Percentiles rank a stretch among this genome's conserved stretches.
phyloP scores from a whole-genome alignment of 2,329 filamentous ascomycete species.

The Cadophora gregata region DNA sequence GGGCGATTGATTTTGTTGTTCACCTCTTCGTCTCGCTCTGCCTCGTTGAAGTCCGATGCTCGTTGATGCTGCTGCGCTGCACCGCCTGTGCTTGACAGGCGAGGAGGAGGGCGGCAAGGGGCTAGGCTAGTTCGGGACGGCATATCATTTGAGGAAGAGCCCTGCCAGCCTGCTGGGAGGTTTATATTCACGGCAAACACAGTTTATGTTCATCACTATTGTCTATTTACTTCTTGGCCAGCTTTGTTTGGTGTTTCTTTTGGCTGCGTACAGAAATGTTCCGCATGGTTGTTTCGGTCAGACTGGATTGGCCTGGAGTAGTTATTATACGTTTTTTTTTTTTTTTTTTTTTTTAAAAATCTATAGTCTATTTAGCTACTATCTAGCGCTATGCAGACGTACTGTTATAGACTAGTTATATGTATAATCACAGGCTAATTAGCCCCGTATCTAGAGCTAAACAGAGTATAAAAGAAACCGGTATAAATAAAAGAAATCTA shows the following conservation, averaged over 20 bases:
- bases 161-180: background rate
- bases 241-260: slow-evolving; percentile 3
- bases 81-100: background rate
- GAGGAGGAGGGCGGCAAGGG: background rate
- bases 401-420: no score
- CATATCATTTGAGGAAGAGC: slow-evolving; percentile 11
- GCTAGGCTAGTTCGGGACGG: slow-evolving; percentile 27
- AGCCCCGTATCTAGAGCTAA: no score
- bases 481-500: no score
- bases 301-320: slow-evolving; percentile 15
- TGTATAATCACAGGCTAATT: no score
- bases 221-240: background rate
- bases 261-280: slow-evolving; percentile 5
- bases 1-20: slow-evolving; percentile 36
- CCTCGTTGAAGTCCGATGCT: background rate
- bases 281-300: slow-evolving; percentile 19
- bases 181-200: background rate
- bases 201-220: background rate
- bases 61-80: slow-evolving; percentile 5
- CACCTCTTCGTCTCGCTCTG: slow-evolving; percentile 22
- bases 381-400: no score
- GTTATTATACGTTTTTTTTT: no score
- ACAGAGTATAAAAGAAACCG: no score
- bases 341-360: no score
- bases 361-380: no score